Evolutionary conservation across 106 monocot genomes (phyloP).

Genomic region (Vanilla planifolia): DNA sequence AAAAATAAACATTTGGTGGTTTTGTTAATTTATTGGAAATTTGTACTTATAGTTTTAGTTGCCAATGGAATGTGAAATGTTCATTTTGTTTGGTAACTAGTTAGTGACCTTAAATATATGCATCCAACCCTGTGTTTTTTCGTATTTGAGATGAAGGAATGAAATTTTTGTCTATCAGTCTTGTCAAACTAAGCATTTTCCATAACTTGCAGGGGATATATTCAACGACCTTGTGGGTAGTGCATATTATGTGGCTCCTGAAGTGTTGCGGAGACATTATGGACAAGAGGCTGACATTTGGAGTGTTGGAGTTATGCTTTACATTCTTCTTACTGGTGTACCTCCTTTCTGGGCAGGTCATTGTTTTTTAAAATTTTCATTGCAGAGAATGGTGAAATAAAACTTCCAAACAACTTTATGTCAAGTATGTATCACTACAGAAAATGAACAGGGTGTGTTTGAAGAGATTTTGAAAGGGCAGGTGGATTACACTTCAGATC

Average conservation of each 20-base stretch:
- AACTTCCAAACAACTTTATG: not conserved
- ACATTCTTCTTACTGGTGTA: constrained; percentile 88
- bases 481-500: constrained; percentile 53
- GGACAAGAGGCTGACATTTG: constrained; percentile 86
- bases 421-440: constrained; percentile 25
- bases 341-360: constrained; percentile 97
- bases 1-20: no score
- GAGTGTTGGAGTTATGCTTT: constrained; percentile 97
- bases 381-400: not conserved
- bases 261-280: constrained; percentile 59
- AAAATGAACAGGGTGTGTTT: constrained; percentile 62
- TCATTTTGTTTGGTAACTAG: no score
- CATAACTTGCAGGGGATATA: constrained; percentile 42
- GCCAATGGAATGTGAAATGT: no score
- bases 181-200: not conserved
- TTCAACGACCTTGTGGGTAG: constrained; percentile 87
- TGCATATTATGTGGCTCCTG: constrained; percentile 94
- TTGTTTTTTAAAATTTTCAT: not conserved
- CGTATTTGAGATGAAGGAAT: not conserved
- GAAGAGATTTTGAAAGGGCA: constrained; percentile 53
- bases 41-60: no score
- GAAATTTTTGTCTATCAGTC: not conserved
- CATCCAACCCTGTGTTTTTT: no score
- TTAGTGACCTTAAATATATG: no score
- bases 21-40: no score